Base-by-base conservation (phyloP, 805 yeast species). In the Lachancea waltii region DNA sequence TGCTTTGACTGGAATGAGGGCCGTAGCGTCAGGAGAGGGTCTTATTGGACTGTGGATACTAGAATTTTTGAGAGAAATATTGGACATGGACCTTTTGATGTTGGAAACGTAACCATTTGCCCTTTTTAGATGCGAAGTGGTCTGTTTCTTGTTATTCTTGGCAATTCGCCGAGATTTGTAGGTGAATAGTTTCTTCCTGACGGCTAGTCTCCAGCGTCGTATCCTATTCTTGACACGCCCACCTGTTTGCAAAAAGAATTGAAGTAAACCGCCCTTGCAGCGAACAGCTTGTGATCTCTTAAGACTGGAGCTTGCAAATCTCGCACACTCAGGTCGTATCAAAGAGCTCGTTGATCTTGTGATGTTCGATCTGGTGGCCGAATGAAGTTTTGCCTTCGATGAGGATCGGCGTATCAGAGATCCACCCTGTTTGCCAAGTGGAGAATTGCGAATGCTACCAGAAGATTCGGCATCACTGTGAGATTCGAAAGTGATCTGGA, bases 181-280 rank as follows among this genome's bases (percentile, higher is more conserved):
- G 17, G 45, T 33, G 30, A 49, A 51, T 19, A 44, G 35, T 39
- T 42, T 52, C 39, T 47, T 61, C 25, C 49, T 44, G 1, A 64
- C 39, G 2, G 56, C 53, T 8, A 45, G 30, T 35, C 62, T 54
- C 53, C 63, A 47, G 20, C 45, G 53, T 21, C 41, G 56, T 18
- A 59, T 32, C 33, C 43, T 47, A n/a, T 38, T 49, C 24, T 47
- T 55, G 16, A 58, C 45, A 11, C 46, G 50, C 6, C 43, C 33
- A 11, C 62, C 65, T 35, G 58, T 23, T 15, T 38, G 35, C 10
- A 50, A 49, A 34, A 64, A 48, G 33, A 53, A 59, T 9, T 60
- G 45, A 21, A 66, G 47, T 47, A 67, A 53, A 11, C 69, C 69
- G 31, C 67, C 62, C 30, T 60, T 58, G 42, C 64, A 63, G 40